Evolutionary conservation across 495 filamentous ascomycete genomes (phyloP).

Genomic region (Xylaria telfairii): DNA sequence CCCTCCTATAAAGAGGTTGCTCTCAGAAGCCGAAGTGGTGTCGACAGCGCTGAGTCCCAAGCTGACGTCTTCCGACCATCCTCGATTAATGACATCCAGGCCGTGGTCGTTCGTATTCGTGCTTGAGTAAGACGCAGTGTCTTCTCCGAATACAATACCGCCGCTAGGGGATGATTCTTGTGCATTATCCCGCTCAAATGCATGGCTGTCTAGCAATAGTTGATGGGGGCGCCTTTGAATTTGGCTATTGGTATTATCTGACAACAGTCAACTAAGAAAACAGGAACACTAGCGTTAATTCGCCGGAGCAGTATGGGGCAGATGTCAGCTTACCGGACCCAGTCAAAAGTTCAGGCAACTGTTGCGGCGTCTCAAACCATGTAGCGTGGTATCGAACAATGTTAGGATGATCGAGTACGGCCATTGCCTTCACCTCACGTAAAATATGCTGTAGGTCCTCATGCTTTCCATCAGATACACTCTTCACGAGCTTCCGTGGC

Average conservation of each 20-base stretch:
- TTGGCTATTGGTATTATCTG: conserved; percentile 7
- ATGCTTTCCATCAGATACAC: conserved; percentile 53
- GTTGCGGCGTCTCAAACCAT: conserved; percentile 58
- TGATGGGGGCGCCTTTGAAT: conserved; percentile 25
- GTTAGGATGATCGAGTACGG: conserved; percentile 61
- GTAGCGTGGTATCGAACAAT: conserved; percentile 63
- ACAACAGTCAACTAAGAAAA: neutral
- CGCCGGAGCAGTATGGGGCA: neutral
- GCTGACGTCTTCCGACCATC: conserved; percentile 43
- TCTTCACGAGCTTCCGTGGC: conserved; percentile 53
- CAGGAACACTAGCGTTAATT: neutral
- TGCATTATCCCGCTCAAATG: conserved; percentile 27
- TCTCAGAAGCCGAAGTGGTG: conserved; percentile 46
- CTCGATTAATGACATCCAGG: conserved; percentile 17
- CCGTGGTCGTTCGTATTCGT: neutral
- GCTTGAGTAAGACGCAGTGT: conserved; percentile 26
- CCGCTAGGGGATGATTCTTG: conserved; percentile 27
- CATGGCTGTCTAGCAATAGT: conserved; percentile 29
- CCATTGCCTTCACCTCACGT: conserved; percentile 62
- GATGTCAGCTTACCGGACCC: conserved; percentile 28
- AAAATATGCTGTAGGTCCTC: conserved; percentile 60
- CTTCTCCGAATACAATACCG: conserved; percentile 39
- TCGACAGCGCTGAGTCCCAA: conserved; percentile 39
- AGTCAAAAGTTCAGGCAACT: conserved; percentile 29
- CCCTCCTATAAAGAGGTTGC: conserved; percentile 60